phyloP scores from a whole-genome alignment of 148 eudicot species.

The Chenopodium berlandieri region DNA sequence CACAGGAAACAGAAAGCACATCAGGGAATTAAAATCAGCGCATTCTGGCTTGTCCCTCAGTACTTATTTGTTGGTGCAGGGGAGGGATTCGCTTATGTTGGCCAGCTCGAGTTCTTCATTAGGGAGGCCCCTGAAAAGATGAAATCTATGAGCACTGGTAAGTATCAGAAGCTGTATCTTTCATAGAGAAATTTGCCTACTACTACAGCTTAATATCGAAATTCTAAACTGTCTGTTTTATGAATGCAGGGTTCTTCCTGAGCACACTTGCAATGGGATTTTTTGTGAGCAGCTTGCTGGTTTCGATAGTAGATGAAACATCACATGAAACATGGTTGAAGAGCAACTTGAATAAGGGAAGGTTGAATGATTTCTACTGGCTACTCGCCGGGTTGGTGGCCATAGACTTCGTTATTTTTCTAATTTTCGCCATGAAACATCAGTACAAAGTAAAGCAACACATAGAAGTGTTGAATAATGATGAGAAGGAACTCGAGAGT shows the following conservation, averaged over 20 bases:
- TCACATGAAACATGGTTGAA: constrained; percentile 35
- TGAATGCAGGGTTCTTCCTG: constrained; percentile 48
- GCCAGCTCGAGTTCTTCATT: constrained; percentile 95
- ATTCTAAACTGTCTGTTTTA: not conserved
- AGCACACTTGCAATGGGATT: constrained; percentile 56
- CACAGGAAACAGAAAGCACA: constrained; percentile 40
- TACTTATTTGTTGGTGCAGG: constrained; percentile 94
- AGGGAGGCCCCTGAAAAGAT: constrained; percentile 95
- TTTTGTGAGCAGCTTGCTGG: constrained; percentile 50
- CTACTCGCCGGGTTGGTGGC: constrained; percentile 37
- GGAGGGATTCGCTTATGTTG: constrained; percentile 95
- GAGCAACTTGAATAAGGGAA: constrained; percentile 44
- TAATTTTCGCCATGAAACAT: constrained; percentile 32
- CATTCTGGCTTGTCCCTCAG: constrained; percentile 96
- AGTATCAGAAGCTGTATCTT: not conserved
- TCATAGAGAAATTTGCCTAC: not conserved
- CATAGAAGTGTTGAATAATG: not conserved
- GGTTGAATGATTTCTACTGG: constrained; percentile 46
- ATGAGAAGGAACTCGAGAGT: constrained; percentile 28
- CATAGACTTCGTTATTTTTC: constrained; percentile 37
- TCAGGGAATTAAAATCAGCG: constrained; percentile 38
- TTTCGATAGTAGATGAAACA: constrained; percentile 37
- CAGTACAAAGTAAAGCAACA: constrained; percentile 35
- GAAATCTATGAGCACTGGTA: constrained; percentile 98
- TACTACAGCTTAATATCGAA: not conserved